Evolutionary conservation across 495 filamentous ascomycete species (phyloP).

Genomic region (Xylaria castorea): DNA sequence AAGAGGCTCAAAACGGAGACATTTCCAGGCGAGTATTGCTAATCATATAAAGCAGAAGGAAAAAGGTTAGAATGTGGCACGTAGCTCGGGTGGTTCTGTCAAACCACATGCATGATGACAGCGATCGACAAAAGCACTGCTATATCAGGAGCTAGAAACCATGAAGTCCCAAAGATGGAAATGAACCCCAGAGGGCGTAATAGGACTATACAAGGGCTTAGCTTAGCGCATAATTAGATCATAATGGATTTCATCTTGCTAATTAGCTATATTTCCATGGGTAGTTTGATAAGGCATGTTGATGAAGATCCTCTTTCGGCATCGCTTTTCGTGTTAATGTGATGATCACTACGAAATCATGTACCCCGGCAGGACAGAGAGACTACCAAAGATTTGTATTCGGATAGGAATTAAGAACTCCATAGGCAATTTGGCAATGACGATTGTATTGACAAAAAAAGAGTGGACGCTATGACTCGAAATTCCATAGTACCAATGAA

Average conservation of each 20-base stretch:
- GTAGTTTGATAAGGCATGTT: conserved; percentile 1
- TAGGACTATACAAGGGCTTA: conserved; percentile 5
- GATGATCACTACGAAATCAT: conserved; percentile 18
- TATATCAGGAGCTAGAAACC: background rate
- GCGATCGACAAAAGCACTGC: conserved; percentile 19
- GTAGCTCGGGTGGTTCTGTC: conserved; percentile 2
- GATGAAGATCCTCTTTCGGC: background rate
- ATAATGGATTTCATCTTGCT: background rate
- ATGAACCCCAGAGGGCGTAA: background rate
- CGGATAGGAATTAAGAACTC: background rate
- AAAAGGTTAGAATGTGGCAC: background rate
- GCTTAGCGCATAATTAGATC: background rate
- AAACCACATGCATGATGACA: conserved; percentile 14
- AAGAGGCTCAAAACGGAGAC: conserved; percentile 5
- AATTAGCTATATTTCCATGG: conserved; percentile 8
- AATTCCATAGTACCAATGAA: background rate
- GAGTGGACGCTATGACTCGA: background rate
- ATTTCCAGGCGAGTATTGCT: conserved; percentile 1
- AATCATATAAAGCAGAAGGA: background rate
- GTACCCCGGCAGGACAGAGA: background rate
- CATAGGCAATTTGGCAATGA: background rate
- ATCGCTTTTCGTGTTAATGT: conserved; percentile 9
- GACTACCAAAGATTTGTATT: background rate
- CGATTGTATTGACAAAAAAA: background rate
- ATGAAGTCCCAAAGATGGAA: conserved; percentile 12